A percentile compares a stretch with the other conserved stretches of the same genome.
These are phyloP conservation scores for Metschnikowia picachoensis DNA, from an alignment of 805 yeast genomes.

Conservation along the genomic window DNA sequence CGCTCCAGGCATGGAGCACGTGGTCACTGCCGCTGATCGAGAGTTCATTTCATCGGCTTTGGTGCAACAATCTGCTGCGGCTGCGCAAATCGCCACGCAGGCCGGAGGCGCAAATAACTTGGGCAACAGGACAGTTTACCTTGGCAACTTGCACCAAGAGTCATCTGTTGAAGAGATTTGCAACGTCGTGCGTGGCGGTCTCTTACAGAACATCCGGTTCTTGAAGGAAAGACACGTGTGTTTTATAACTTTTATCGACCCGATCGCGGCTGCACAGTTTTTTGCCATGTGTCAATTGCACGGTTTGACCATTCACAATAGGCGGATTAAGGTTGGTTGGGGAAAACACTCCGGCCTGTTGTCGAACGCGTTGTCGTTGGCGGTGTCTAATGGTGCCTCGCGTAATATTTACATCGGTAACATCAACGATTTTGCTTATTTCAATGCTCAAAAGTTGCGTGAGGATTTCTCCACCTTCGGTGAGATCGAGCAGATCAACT, in stretches of 20 bases:
- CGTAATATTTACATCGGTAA: conserved; percentile 87
- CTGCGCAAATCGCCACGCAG: conserved; percentile 93
- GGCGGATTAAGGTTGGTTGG: conserved; percentile 93
- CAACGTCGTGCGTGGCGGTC: conserved; percentile 93
- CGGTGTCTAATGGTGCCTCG: conserved; percentile 91
- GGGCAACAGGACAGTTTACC: conserved; percentile 90
- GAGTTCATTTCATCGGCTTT: conserved; percentile 67
- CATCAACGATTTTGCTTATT: conserved; percentile 49
- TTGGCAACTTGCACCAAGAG: conserved; percentile 86
- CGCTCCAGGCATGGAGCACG: conserved; percentile 83
- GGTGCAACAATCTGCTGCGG: conserved; percentile 93
- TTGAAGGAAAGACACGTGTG: conserved; percentile 86
- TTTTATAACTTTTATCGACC: conserved; percentile 92
- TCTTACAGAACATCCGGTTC: conserved; percentile 77
- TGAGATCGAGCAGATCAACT: conserved; percentile 92
- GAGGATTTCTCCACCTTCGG: conserved; percentile 79
- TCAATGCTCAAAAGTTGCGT: conserved; percentile 59
- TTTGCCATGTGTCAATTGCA: conserved; percentile 91
- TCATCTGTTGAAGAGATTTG: conserved; percentile 90
- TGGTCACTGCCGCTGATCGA: conserved; percentile 65
- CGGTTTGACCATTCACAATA: conserved; percentile 80
- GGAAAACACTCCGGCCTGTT: conserved; percentile 95
- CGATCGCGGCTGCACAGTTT: conserved; percentile 96
- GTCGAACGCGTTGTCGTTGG: conserved; percentile 79
- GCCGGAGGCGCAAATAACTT: conserved; percentile 91